phyloP scores from a whole-genome alignment of 164 flowering plant genomes.

The Umbilicus rupestris region DNA sequence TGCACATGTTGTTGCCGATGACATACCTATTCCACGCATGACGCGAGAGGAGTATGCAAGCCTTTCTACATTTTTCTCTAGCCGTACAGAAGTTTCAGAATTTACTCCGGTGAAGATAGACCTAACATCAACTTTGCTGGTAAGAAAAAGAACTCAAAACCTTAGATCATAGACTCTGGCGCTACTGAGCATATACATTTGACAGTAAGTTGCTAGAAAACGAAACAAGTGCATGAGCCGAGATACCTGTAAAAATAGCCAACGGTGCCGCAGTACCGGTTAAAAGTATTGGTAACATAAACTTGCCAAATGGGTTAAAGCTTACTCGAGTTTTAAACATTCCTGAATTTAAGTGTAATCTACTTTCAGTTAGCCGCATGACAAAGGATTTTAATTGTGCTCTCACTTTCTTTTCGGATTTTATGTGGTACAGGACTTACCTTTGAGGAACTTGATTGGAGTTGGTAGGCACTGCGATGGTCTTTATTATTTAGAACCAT shows the following conservation, averaged over 20 bases:
- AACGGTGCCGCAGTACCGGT: not conserved
- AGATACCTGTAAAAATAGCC: not conserved
- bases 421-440: no score
- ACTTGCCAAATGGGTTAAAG: not conserved
- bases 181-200: constrained; percentile 2
- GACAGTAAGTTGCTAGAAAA: not conserved
- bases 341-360: no score
- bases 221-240: not conserved
- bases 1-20: not conserved
- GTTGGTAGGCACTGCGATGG: no score
- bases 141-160: not conserved
- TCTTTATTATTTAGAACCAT: no score
- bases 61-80: no score
- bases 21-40: not conserved
- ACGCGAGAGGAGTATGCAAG: not conserved
- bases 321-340: no score
- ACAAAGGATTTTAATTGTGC: no score
- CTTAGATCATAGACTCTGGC: constrained; percentile 3
- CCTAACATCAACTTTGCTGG: not conserved
- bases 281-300: not conserved
- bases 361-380: no score
- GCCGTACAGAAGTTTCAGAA: not conserved
- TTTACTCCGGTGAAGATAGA: not conserved
- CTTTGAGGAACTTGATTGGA: no score
- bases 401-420: no score